Evolutionary conservation across 345 rosid species (phyloP).

Genomic region (Camelina sativa): DNA sequence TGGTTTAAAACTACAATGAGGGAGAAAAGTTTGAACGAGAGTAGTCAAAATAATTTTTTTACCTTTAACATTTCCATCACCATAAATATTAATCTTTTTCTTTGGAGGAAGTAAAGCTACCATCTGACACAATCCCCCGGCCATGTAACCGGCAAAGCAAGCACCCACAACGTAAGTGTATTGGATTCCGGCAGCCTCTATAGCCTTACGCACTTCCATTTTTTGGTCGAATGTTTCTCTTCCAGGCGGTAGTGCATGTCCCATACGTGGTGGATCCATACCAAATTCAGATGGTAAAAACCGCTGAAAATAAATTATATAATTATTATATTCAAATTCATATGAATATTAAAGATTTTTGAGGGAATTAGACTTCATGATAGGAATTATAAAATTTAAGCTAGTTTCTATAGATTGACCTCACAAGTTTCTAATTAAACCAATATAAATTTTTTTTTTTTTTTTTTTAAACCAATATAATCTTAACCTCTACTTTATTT

Average conservation of each 20-base stretch:
- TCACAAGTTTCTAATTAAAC: not conserved
- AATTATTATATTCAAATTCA: too few species aligned
- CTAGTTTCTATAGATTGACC: too few species aligned
- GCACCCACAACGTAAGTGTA: constrained; percentile 72
- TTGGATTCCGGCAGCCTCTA: constrained; percentile 77
- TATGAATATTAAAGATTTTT: too few species aligned
- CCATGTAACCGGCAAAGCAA: constrained; percentile 86
- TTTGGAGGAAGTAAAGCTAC: constrained; percentile 69
- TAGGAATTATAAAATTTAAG: too few species aligned
- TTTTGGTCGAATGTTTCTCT: constrained; percentile 80
- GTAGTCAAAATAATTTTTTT: not conserved
- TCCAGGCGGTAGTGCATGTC: constrained; percentile 75
- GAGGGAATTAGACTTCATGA: too few species aligned
- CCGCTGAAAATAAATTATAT: constrained; percentile 47
- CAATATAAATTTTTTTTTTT: too few species aligned
- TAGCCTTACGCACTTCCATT: constrained; percentile 74
- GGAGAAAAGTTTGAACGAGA: not conserved
- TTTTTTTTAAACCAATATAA: too few species aligned
- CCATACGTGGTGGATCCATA: constrained; percentile 81
- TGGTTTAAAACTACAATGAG: not conserved
- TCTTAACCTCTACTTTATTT: not conserved
- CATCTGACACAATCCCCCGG: constrained; percentile 68
- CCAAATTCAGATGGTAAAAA: constrained; percentile 94
- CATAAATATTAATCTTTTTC: constrained; percentile 55
- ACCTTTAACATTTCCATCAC: constrained; percentile 79